Percentiles rank a stretch among this genome's conserved stretches.
Evolutionary conservation across 257 asterid species (phyloP).

Genomic region (Ajuga chamaepitys): DNA sequence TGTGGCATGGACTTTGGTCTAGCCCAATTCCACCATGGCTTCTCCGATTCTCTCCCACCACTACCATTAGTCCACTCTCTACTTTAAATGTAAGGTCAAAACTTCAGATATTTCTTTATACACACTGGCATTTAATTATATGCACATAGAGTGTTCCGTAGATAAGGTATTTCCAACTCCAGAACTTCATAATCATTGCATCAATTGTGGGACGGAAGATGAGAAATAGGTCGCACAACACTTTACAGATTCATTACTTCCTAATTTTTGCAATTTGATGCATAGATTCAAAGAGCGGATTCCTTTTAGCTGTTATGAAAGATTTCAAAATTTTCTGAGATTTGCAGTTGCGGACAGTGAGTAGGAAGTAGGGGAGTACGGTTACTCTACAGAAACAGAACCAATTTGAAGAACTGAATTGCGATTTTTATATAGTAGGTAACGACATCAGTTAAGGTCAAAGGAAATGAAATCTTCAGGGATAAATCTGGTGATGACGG

Average conservation of each 20-base stretch:
- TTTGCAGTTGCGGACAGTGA: slow-evolving; percentile 22
- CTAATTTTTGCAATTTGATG: neutral
- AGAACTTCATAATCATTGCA: slow-evolving; percentile 1
- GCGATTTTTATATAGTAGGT: slow-evolving; percentile 7
- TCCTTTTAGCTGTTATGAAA: slow-evolving; percentile 15
- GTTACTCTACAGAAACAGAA: neutral
- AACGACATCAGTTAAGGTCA: neutral
- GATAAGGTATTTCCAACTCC: neutral
- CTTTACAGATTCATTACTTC: slow-evolving; percentile 15
- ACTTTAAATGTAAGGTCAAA: slow-evolving; percentile 3
- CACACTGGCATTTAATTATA: neutral
- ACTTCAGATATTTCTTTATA: neutral
- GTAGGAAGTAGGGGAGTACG: slow-evolving; percentile 13
- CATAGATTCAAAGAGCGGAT: slow-evolving; percentile 15
- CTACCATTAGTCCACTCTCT: slow-evolving; percentile 12
- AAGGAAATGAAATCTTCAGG: slow-evolving; percentile 47
- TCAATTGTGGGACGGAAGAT: neutral
- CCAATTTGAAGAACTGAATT: neutral
- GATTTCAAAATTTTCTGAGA: slow-evolving; percentile 21
- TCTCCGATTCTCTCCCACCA: slow-evolving; percentile 28
- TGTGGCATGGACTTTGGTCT: slow-evolving; percentile 15
- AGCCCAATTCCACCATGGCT: slow-evolving; percentile 26
- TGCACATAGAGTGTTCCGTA: neutral
- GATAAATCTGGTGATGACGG: slow-evolving; percentile 82
- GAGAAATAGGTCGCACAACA: slow-evolving; percentile 6